A percentile compares a stretch with the other conserved stretches of the same genome.
Evolutionary conservation across 805 yeast species (phyloP).

Genomic region (Starmerella floris): DNA sequence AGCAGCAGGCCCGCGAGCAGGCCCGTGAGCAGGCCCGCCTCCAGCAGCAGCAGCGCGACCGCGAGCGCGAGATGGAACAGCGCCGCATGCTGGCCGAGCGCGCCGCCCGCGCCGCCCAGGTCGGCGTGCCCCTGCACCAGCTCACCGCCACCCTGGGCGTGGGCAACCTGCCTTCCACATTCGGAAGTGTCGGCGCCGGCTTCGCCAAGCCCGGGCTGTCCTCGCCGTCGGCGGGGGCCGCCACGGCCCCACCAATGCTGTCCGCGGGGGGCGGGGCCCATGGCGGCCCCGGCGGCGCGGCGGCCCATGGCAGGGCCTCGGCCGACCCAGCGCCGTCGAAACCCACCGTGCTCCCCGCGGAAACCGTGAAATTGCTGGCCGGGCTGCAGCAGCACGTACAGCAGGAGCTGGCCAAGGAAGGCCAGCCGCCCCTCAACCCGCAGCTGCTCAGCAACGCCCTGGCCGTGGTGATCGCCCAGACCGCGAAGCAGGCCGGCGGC

Average conservation of each 20-base stretch:
- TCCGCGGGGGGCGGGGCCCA: neutral
- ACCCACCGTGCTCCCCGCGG: slow-evolving; percentile 33
- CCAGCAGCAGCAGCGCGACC: slow-evolving; percentile 20
- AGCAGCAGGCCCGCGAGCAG: slow-evolving; percentile 22
- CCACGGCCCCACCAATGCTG: too few species aligned
- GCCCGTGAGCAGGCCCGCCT: slow-evolving; percentile 18
- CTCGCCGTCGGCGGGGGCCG: neutral
- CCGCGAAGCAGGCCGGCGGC: slow-evolving; percentile 52
- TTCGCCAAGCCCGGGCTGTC: neutral
- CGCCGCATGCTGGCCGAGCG: slow-evolving; percentile 17
- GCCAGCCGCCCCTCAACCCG: slow-evolving; percentile 55
- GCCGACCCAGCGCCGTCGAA: slow-evolving; percentile 1
- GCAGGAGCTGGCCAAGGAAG: slow-evolving; percentile 65
- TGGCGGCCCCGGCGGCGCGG: neutral
- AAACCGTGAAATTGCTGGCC: slow-evolving; percentile 60
- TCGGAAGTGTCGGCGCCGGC: neutral
- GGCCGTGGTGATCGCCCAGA: slow-evolving; percentile 84
- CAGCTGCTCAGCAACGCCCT: slow-evolving; percentile 77
- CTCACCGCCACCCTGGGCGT: slow-evolving; percentile 10
- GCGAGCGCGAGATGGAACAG: slow-evolving; percentile 19
- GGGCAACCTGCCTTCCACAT: neutral
- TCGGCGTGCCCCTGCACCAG: slow-evolving; percentile 17
- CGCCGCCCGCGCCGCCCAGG: slow-evolving; percentile 18
- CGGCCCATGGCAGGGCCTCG: too few species aligned
- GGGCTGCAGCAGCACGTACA: slow-evolving; percentile 78